These are phyloP conservation scores for Ogataea hybrid DNA, from an alignment of 1,139 yeast species.

Conservation along the genomic window DNA sequence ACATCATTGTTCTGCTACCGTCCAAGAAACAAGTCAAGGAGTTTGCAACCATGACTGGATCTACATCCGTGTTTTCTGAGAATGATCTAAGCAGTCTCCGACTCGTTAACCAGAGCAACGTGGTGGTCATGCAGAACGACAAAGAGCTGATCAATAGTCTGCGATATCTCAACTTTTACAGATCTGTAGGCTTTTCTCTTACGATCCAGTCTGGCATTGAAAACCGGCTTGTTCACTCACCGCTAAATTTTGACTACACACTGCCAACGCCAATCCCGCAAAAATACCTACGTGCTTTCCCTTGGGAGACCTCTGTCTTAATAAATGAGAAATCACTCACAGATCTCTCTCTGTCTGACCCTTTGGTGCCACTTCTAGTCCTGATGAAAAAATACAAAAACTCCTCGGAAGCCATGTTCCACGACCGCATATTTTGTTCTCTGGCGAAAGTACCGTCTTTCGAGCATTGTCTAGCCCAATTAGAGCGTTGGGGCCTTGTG, in stretches of 20 bases:
- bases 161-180: slow-evolving; percentile 7
- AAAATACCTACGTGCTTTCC: neutral
- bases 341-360: slow-evolving; percentile 2
- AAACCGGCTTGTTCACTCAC: neutral
- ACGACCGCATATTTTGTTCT: slow-evolving; percentile 3
- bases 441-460: slow-evolving; percentile 1
- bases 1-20: slow-evolving; percentile 12
- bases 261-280: neutral
- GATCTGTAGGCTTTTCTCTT: slow-evolving; percentile 8
- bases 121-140: slow-evolving; percentile 10
- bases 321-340: neutral
- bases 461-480: slow-evolving; percentile 7
- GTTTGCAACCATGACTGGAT: slow-evolving; percentile 1
- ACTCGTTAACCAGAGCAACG: slow-evolving; percentile 12
- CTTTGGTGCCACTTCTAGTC: slow-evolving; percentile 4
- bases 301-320: slow-evolving; percentile 2
- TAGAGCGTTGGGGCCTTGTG: slow-evolving; percentile 11
- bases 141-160: slow-evolving; percentile 8
- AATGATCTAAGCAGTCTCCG: slow-evolving; percentile 9
- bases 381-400: slow-evolving; percentile 7
- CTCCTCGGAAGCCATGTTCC: slow-evolving; percentile 5
- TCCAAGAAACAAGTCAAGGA: slow-evolving; percentile 10
- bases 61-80: slow-evolving; percentile 2
- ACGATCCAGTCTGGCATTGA: slow-evolving; percentile 9
- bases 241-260: slow-evolving; percentile 6